phyloP scores from a whole-genome alignment of 768 basidiomycete species.

The Auricularia sp. region DNA sequence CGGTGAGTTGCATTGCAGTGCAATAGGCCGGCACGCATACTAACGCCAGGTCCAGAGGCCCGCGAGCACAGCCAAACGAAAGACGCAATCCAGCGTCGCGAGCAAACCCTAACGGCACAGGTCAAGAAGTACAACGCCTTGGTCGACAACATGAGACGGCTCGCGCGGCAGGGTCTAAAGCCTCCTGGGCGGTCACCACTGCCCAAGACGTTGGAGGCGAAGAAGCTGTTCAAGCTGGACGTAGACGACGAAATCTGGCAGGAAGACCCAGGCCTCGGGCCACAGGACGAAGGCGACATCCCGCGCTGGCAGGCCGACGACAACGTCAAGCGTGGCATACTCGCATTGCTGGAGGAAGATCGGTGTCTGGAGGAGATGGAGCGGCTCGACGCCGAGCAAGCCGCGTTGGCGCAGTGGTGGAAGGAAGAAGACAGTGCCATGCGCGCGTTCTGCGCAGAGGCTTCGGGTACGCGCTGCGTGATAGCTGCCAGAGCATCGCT shows the following conservation, averaged over 20 bases:
- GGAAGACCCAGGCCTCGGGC: neutral
- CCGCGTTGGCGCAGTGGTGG: neutral
- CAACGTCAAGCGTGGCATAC: neutral
- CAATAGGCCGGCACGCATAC: too few species aligned
- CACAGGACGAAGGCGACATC: neutral
- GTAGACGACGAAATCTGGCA: conserved; percentile 1
- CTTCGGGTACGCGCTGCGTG: neutral
- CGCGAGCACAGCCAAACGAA: neutral
- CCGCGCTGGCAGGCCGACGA: neutral
- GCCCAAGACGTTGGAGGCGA: neutral
- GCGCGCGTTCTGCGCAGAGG: neutral
- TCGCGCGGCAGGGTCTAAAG: neutral
- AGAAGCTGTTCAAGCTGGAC: conserved; percentile 1
- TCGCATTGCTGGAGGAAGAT: neutral
- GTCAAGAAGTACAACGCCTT: neutral
- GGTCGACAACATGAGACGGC: neutral
- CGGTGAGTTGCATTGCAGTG: neutral
- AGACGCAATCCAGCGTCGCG: neutral
- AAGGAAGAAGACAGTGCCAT: neutral
- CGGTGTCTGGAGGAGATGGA: neutral
- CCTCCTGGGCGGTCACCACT: neutral
- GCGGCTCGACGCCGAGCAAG: neutral
- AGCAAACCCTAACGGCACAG: neutral
- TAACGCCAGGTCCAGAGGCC: neutral
- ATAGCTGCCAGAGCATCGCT: too few species aligned